These are phyloP conservation scores for Verticillium nonalfalfae DNA, from an alignment of 2,329 filamentous ascomycete genomes.

Conservation along the genomic window DNA sequence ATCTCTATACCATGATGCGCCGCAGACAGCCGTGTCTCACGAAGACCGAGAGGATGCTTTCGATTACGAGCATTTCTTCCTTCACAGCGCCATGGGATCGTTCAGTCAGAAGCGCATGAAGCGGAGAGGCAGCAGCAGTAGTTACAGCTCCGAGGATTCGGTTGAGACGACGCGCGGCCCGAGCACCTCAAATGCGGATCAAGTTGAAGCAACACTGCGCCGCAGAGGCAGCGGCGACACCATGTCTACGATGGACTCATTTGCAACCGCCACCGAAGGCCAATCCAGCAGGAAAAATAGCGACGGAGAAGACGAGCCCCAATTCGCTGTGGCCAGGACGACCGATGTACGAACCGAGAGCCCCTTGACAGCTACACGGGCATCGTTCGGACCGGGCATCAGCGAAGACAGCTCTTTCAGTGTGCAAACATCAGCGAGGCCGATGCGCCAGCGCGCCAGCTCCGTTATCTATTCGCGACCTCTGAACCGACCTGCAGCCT, in stretches of 20 bases:
- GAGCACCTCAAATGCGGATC: slow-evolving; percentile 14
- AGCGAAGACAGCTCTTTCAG: slow-evolving; percentile 15
- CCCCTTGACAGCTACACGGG: slow-evolving; percentile 8
- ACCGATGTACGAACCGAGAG: slow-evolving; percentile 7
- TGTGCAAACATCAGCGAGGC: slow-evolving; percentile 8
- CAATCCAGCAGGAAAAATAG: slow-evolving; percentile 27
- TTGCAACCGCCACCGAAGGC: slow-evolving; percentile 50
- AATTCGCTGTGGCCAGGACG: not conserved
- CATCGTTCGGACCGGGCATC: slow-evolving; percentile 15
- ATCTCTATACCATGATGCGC: slow-evolving; percentile 56
- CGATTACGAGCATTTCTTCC: slow-evolving; percentile 92
- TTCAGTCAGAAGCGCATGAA: slow-evolving; percentile 51
- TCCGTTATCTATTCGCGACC: slow-evolving; percentile 35
- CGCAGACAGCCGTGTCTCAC: slow-evolving; percentile 62
- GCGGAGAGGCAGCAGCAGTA: slow-evolving; percentile 40
- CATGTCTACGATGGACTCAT: slow-evolving; percentile 45
- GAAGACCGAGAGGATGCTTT: slow-evolving; percentile 94
- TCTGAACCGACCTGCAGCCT: slow-evolving; percentile 29
- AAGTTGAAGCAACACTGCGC: slow-evolving; percentile 10
- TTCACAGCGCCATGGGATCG: slow-evolving; percentile 84
- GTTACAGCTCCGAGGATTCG: slow-evolving; percentile 53
- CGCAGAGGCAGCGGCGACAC: slow-evolving; percentile 43
- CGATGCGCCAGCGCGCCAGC: slow-evolving; percentile 13
- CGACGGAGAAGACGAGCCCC: slow-evolving; percentile 11
- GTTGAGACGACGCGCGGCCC: slow-evolving; percentile 55